Evolutionary conservation across 1,284 basidiomycete genomes (phyloP).

Genomic region (Malassezia equina): DNA sequence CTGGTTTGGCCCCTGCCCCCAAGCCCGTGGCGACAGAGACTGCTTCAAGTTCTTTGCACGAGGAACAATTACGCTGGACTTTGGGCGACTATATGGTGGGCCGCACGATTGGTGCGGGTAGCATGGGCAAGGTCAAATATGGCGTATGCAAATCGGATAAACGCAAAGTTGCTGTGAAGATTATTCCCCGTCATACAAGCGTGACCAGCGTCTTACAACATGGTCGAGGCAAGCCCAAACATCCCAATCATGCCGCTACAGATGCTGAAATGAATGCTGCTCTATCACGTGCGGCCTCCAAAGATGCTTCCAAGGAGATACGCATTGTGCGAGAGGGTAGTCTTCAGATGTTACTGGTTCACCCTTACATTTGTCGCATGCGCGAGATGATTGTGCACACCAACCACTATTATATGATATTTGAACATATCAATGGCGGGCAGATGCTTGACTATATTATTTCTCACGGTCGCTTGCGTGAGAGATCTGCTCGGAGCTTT

Average conservation of each 20-base stretch:
- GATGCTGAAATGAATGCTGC: conserved; percentile 1
- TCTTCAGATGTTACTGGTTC: conserved; percentile 81
- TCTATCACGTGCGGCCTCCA: conserved; percentile 48
- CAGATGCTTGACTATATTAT: conserved; percentile 99
- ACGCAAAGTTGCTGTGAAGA: conserved; percentile 98
- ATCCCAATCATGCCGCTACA: conserved; percentile 1
- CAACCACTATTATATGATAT: conserved; percentile 94
- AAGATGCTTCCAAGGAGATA: conserved; percentile 91
- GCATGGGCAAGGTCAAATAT: conserved; percentile 98
- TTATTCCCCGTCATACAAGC: conserved; percentile 72
- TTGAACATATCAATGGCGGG: conserved; percentile 95
- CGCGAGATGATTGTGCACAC: conserved; percentile 64
- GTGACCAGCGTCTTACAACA: conserved; percentile 50
- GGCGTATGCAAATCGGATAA: conserved; percentile 78
- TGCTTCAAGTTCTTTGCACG: neutral
- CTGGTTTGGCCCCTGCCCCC: neutral
- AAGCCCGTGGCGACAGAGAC: neutral
- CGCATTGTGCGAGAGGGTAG: conserved; percentile 90
- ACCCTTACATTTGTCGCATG: conserved; percentile 98
- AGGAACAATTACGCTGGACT: conserved; percentile 23
- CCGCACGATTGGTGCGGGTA: conserved; percentile 92
- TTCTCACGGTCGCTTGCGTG: conserved; percentile 86
- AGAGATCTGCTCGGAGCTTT: conserved; percentile 90
- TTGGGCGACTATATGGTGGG: conserved; percentile 90
- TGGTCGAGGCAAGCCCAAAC: conserved; percentile 12